Evolutionary conservation across 176 grass and related monocot genomes (phyloP).

Genomic region (sorghum (Sorghum bicolor)): DNA sequence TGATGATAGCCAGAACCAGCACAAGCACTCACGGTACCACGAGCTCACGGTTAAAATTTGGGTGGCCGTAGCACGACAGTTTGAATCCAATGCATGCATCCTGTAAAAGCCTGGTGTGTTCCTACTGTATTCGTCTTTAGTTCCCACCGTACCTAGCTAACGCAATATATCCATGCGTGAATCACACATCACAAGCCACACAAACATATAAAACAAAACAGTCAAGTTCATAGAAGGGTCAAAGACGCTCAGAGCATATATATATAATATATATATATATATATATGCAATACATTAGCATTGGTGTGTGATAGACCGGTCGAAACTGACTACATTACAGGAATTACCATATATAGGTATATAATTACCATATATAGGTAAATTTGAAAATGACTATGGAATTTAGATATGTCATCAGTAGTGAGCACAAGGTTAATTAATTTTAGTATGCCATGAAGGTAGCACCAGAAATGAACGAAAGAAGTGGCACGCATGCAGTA

Average conservation of each 20-base stretch:
- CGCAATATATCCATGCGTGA: background rate
- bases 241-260: background rate
- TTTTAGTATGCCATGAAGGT: background rate
- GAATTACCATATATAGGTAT: too few relatives aligned
- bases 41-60: constrained; percentile 13
- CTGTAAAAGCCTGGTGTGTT: constrained; percentile 11
- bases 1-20: constrained; percentile 12
- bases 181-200: background rate
- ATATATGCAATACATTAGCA: background rate
- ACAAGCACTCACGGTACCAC: constrained; percentile 25
- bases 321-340: background rate
- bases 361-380: background rate
- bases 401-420: constrained; percentile 18
- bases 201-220: background rate
- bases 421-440: background rate
- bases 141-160: constrained; percentile 6
- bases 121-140: constrained; percentile 3
- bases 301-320: background rate
- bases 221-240: background rate
- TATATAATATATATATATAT: too few relatives aligned
- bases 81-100: constrained; percentile 9
- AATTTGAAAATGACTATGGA: background rate
- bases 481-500: background rate
- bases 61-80: background rate
- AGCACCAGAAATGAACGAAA: background rate